Evolutionary conservation across 352 stramenopile species (phyloP).

Genomic region (Phytophthora uliginosa): DNA sequence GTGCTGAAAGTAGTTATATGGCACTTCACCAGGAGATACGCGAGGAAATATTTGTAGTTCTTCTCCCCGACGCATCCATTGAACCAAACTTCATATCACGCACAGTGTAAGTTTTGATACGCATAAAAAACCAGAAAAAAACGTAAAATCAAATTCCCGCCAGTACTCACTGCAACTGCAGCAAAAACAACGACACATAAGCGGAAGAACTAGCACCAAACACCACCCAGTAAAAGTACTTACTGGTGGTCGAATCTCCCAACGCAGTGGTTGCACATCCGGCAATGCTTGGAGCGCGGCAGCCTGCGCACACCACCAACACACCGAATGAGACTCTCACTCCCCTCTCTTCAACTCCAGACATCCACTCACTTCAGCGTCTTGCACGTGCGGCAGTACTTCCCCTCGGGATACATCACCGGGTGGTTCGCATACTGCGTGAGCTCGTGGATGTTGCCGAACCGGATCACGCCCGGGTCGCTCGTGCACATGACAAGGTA

Average conservation of each 20-base stretch:
- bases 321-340: background rate
- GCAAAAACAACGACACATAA: background rate
- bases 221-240: slow-evolving; percentile 20
- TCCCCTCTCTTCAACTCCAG: background rate
- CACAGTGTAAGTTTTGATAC: slow-evolving; percentile 7
- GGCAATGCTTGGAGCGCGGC: slow-evolving; percentile 91
- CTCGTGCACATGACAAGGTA: slow-evolving; percentile 78
- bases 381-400: slow-evolving; percentile 90
- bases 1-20: background rate
- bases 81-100: slow-evolving; percentile 74
- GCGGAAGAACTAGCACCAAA: background rate
- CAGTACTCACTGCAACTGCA: slow-evolving; percentile 44
- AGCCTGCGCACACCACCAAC: slow-evolving; percentile 46
- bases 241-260: slow-evolving; percentile 93
- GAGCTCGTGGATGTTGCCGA: slow-evolving; percentile 59
- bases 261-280: slow-evolving; percentile 90
- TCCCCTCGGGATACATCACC: slow-evolving; percentile 83
- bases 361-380: slow-evolving; percentile 73
- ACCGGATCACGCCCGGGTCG: slow-evolving; percentile 82
- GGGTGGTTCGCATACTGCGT: slow-evolving; percentile 80
- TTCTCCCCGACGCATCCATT: slow-evolving; percentile 86
- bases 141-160: background rate
- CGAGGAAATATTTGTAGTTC: slow-evolving; percentile 86
- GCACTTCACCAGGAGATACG: slow-evolving; percentile 55
- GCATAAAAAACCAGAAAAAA: background rate